These are phyloP conservation scores for Fusarium guadeloupense DNA, from an alignment of 2,329 filamentous ascomycete genomes.

Conservation along the genomic window DNA sequence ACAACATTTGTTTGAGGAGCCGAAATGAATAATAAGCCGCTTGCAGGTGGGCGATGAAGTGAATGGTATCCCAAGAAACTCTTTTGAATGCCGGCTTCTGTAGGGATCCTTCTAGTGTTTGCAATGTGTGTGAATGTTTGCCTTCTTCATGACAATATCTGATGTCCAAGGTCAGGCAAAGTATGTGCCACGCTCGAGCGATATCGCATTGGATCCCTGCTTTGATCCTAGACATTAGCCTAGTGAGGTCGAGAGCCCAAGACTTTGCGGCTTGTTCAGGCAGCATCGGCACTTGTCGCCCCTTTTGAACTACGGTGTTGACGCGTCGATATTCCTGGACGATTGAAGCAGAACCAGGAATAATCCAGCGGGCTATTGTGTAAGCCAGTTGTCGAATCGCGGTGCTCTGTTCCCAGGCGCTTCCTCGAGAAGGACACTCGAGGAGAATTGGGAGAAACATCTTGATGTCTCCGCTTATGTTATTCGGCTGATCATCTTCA, in stretches of 20 bases:
- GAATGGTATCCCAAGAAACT: conserved; percentile 65
- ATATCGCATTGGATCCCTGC: not conserved
- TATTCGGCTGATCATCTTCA: conserved; percentile 14
- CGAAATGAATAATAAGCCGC: conserved; percentile 70
- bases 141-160: conserved; percentile 42
- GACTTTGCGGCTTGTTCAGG: conserved; percentile 5
- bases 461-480: conserved; percentile 40
- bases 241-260: conserved; percentile 31
- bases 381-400: conserved; percentile 64
- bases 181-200: conserved; percentile 38
- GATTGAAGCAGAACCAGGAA: conserved; percentile 18
- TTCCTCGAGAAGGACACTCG: conserved; percentile 63
- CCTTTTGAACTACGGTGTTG: conserved; percentile 43
- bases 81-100: not conserved
- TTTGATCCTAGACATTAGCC: conserved; percentile 26
- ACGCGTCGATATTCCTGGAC: conserved; percentile 53
- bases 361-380: conserved; percentile 52
- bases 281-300: conserved; percentile 38
- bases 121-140: conserved; percentile 41
- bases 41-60: conserved; percentile 69
- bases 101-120: conserved; percentile 32
- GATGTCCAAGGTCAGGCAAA: conserved; percentile 45
- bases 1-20: conserved; percentile 53
- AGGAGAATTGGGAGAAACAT: conserved; percentile 74
- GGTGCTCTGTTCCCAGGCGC: conserved; percentile 65